These are phyloP conservation scores for Aurinia saxatilis DNA, from an alignment of 345 rosid genomes.

Conservation along the genomic window DNA sequence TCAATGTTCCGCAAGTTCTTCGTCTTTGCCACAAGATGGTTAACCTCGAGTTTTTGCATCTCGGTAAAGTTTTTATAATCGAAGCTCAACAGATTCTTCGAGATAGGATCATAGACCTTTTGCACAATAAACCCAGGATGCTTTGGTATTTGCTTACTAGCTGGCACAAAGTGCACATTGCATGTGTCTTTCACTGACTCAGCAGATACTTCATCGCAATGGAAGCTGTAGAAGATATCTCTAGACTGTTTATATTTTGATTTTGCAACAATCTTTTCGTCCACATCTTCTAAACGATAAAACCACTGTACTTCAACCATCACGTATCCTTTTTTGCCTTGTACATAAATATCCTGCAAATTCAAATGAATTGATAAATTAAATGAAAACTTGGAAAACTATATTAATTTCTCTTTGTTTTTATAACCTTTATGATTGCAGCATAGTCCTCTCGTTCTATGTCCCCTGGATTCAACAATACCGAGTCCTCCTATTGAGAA, in stretches of 20 bases:
- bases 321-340: conserved; percentile 35
- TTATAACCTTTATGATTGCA: too few species aligned
- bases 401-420: too few species aligned
- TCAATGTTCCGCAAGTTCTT: conserved; percentile 31
- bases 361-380: not conserved
- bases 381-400: too few species aligned
- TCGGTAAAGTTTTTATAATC: conserved; percentile 39
- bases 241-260: conserved; percentile 59
- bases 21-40: conserved; percentile 53
- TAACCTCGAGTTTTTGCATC: conserved; percentile 44
- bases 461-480: too few species aligned
- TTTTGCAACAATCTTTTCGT: conserved; percentile 49
- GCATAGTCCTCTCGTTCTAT: too few species aligned
- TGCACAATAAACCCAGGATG: conserved; percentile 73
- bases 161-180: conserved; percentile 66
- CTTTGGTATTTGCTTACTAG: conserved; percentile 56
- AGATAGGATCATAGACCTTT: conserved; percentile 45
- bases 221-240: conserved; percentile 77
- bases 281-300: conserved; percentile 82
- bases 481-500: too few species aligned
- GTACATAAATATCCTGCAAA: conserved; percentile 52
- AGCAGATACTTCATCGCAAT: conserved; percentile 68
- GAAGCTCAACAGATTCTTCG: conserved; percentile 39
- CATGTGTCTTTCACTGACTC: conserved; percentile 73
- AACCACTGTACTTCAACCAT: conserved; percentile 82